These are phyloP conservation scores for Apiospora malaysiana DNA, from an alignment of 2,329 filamentous ascomycete species.

Conservation along the genomic window DNA sequence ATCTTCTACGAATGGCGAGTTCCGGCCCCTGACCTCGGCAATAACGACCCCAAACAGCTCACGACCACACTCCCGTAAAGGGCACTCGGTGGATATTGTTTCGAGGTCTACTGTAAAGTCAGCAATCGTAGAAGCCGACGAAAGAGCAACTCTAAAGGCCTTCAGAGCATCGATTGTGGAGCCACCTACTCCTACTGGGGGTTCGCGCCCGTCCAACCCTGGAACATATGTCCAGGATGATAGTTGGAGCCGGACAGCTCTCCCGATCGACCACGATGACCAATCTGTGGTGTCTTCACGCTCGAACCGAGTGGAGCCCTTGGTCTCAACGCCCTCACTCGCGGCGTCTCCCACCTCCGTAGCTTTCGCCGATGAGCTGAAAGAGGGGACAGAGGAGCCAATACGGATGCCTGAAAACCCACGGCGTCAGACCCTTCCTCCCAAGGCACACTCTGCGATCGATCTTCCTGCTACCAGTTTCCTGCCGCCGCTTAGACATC, in stretches of 20 bases:
- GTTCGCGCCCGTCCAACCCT: not conserved
- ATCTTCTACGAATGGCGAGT: constrained; percentile 49
- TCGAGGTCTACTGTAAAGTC: constrained; percentile 20
- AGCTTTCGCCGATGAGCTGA: constrained; percentile 31
- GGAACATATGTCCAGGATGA: constrained; percentile 27
- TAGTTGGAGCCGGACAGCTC: constrained; percentile 34
- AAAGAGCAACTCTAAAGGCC: constrained; percentile 23
- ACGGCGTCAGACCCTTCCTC: constrained; percentile 27
- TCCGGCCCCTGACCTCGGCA: constrained; percentile 44
- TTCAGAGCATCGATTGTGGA: constrained; percentile 23
- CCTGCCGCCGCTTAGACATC: constrained; percentile 46
- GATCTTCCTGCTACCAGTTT: constrained; percentile 41
- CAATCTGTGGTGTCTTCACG: constrained; percentile 23
- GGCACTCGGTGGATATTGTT: constrained; percentile 30
- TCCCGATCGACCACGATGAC: constrained; percentile 35
- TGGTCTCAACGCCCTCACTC: constrained; percentile 28
- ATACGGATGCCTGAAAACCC: constrained; percentile 23
- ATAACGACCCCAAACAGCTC: constrained; percentile 49
- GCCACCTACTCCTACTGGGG: not conserved
- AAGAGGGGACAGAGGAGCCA: constrained; percentile 29
- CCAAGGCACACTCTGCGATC: constrained; percentile 37
- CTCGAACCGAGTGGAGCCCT: constrained; percentile 22
- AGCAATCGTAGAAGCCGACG: constrained; percentile 25
- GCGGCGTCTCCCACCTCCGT: constrained; percentile 31
- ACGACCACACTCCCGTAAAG: constrained; percentile 49